Evolutionary conservation across 225 moss, liverwort and hornwort genomes (phyloP).

Genomic region (Antitrichia curtipendula): DNA sequence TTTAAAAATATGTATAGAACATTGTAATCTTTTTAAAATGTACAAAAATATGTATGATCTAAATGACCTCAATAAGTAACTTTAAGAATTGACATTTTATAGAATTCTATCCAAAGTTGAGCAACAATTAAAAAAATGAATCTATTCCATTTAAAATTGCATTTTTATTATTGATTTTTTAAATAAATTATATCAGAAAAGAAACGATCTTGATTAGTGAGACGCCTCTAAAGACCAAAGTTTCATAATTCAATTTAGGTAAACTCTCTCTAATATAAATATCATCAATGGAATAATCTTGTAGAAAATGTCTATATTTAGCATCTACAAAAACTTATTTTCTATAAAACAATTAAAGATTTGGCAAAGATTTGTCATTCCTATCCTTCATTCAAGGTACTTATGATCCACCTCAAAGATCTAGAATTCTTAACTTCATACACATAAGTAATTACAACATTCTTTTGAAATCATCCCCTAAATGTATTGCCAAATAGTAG

Average conservation of each 20-base stretch:
- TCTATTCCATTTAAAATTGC: accelerated
- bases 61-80: accelerated
- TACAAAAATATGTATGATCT: no score
- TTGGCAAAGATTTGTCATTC: not conserved
- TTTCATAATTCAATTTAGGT: not conserved
- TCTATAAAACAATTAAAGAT: not conserved
- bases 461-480: not conserved
- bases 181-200: not conserved
- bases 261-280: not conserved
- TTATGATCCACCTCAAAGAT: not conserved
- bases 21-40: not conserved
- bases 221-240: accelerated
- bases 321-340: not conserved
- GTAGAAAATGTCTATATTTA: not conserved
- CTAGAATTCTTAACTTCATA: not conserved
- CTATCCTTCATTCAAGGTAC: accelerated
- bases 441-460: not conserved
- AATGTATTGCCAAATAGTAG: not conserved
- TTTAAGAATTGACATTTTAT: not conserved
- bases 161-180: not conserved
- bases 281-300: accelerated
- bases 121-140: not conserved
- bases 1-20: no score
- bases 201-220: no score
- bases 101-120: not conserved